Evolutionary conservation across 2,329 filamentous ascomycete genomes (phyloP).

Genomic region (Akanthomyces uredinophilus): DNA sequence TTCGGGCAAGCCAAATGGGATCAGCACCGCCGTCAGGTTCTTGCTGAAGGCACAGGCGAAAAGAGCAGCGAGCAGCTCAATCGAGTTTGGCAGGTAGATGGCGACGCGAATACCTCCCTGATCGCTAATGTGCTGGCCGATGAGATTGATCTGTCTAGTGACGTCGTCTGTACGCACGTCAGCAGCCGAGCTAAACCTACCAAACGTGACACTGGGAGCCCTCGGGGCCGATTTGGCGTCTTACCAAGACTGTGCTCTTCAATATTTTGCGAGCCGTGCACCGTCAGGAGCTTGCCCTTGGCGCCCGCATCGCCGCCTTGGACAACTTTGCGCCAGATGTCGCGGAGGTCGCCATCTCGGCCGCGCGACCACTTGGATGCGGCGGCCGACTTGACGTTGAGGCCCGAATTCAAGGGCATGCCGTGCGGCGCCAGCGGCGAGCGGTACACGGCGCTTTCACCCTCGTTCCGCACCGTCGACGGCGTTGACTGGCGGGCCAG

Average conservation of each 20-base stretch:
- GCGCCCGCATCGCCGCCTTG: constrained; percentile 60
- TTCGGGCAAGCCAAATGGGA: constrained; percentile 75
- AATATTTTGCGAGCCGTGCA: constrained; percentile 69
- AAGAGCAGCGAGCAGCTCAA: constrained; percentile 76
- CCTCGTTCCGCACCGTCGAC: constrained; percentile 73
- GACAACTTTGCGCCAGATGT: constrained; percentile 77
- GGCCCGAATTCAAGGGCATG: constrained; percentile 69
- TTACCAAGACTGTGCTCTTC: constrained; percentile 64
- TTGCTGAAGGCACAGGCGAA: constrained; percentile 86
- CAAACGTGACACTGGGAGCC: too few relatives aligned
- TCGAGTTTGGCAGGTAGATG: constrained; percentile 86
- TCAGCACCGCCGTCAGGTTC: constrained; percentile 72
- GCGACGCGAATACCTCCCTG: constrained; percentile 72
- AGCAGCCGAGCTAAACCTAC: background rate
- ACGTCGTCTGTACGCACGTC: constrained; percentile 52
- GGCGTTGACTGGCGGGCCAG: constrained; percentile 78
- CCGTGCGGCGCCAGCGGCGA: constrained; percentile 82
- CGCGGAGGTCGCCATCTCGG: constrained; percentile 81
- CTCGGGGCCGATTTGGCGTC: background rate
- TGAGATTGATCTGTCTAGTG: constrained; percentile 79
- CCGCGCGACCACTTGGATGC: constrained; percentile 79
- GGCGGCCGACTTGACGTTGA: constrained; percentile 76
- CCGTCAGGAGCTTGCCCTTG: constrained; percentile 70
- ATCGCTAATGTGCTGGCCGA: constrained; percentile 71
- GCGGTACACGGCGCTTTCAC: constrained; percentile 81